These are phyloP conservation scores for Pythium oligandrum DNA, from an alignment of 352 stramenopile genomes.

Conservation along the genomic window DNA sequence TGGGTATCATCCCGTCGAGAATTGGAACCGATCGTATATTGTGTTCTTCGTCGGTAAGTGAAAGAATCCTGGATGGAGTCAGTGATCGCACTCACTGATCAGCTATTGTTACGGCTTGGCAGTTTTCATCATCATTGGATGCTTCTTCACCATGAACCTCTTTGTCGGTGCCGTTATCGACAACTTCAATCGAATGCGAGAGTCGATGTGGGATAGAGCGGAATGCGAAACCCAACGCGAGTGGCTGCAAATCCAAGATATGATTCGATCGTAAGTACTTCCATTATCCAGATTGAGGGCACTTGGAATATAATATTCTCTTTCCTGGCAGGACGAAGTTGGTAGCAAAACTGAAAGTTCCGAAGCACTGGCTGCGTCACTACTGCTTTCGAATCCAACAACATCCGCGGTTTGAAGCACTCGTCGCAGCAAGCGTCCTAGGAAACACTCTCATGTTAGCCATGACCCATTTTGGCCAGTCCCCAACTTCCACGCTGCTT, in stretches of 20 bases:
- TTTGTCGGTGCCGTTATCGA: constrained; percentile 88
- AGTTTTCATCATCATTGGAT: constrained; percentile 82
- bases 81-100: background rate
- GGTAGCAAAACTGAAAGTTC: constrained; percentile 19
- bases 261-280: constrained; percentile 22
- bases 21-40: constrained; percentile 58
- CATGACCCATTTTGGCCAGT: constrained; percentile 32
- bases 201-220: constrained; percentile 29
- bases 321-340: constrained; percentile 19
- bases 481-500: constrained; percentile 5
- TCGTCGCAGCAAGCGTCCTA: constrained; percentile 28
- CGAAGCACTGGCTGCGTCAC: constrained; percentile 14
- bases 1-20: constrained; percentile 63
- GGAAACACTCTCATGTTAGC: constrained; percentile 38
- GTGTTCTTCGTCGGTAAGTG: constrained; percentile 68
- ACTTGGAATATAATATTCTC: no score
- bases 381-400: constrained; percentile 30
- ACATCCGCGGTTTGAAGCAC: constrained; percentile 25
- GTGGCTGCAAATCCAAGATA: constrained; percentile 53
- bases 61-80: background rate
- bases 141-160: constrained; percentile 86
- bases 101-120: background rate
- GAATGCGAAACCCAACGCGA: constrained; percentile 69
- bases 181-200: constrained; percentile 74
- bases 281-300: background rate